These are phyloP conservation scores for Russula ochroleuca DNA, from an alignment of 768 basidiomycete genomes.

Conservation along the genomic window DNA sequence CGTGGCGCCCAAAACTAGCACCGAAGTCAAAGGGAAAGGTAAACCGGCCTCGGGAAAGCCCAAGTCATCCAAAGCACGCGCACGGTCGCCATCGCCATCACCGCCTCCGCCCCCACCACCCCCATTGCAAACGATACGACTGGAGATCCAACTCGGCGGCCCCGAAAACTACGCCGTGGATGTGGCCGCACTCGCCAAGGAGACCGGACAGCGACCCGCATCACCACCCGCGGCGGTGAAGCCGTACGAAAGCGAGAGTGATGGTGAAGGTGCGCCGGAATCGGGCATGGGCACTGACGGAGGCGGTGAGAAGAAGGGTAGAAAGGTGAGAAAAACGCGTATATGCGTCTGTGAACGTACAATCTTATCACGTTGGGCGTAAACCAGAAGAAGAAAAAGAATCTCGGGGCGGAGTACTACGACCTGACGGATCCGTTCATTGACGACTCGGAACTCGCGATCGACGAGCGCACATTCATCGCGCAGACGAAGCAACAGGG, in stretches of 20 bases:
- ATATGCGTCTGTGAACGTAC: background rate
- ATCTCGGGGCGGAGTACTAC: constrained; percentile 69
- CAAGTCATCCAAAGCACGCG: constrained; percentile 45
- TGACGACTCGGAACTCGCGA: constrained; percentile 89
- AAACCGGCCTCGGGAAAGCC: constrained; percentile 39
- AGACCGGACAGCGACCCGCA: constrained; percentile 58
- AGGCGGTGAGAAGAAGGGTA: constrained; percentile 37
- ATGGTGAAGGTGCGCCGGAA: constrained; percentile 36
- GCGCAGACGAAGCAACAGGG: constrained; percentile 90
- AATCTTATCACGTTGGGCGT: background rate
- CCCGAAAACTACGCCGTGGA: constrained; percentile 74
- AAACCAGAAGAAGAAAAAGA: constrained; percentile 40
- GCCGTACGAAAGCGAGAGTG: constrained; percentile 50
- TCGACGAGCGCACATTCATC: constrained; percentile 88
- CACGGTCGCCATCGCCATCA: constrained; percentile 54
- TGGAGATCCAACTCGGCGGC: constrained; percentile 66
- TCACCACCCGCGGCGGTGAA: constrained; percentile 46
- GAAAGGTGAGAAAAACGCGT: constrained; percentile 33
- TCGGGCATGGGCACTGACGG: constrained; percentile 28
- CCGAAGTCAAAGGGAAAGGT: constrained; percentile 27
- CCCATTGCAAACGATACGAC: constrained; percentile 58
- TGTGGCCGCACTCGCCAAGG: constrained; percentile 52
- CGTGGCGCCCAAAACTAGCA: constrained; percentile 25
- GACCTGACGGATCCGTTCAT: constrained; percentile 92
- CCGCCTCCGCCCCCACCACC: constrained; percentile 47